Conservation (phyloP, 306 rosid species). For the Lagenaria siceraria region DNA sequence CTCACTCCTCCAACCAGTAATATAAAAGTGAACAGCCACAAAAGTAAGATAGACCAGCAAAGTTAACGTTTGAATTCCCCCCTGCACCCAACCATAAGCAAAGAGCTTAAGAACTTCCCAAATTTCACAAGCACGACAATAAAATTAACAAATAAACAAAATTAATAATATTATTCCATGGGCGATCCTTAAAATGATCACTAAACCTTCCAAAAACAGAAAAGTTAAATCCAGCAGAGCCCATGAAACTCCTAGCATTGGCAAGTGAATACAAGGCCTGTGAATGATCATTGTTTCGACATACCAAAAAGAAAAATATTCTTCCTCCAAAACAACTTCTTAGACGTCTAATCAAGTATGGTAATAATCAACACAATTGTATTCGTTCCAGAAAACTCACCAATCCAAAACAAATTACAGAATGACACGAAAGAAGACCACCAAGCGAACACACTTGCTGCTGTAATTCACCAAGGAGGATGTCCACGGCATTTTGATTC, state of each 20-base stretch:
- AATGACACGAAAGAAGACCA: constrained; percentile 85
- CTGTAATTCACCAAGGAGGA: constrained; percentile 46
- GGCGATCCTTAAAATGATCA: not conserved
- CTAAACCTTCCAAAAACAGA: not conserved
- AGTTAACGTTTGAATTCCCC: constrained; percentile 10
- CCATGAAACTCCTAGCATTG: not conserved
- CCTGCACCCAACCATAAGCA: constrained; percentile 25
- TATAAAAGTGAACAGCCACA: constrained; percentile 9
- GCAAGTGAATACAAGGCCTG: not conserved
- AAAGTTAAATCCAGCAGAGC: not conserved
- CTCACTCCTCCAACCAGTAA: constrained; percentile 42
- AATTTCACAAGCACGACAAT: not conserved
- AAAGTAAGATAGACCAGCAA: constrained; percentile 11
- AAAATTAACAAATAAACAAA: not conserved
- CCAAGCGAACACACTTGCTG: constrained; percentile 74
- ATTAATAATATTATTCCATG: not conserved
- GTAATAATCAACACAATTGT: not conserved
- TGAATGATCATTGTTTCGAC: not conserved
- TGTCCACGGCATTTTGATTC: constrained; percentile 87
- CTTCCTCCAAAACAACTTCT: not conserved
- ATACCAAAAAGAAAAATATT: not conserved
- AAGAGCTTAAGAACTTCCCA: not conserved
- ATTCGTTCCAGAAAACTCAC: constrained; percentile 30
- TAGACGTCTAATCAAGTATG: not conserved
- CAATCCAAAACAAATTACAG: constrained; percentile 51